These are phyloP conservation scores for Canavalia gladiata DNA, from an alignment of 306 rosid genomes.

Conservation along the genomic window DNA sequence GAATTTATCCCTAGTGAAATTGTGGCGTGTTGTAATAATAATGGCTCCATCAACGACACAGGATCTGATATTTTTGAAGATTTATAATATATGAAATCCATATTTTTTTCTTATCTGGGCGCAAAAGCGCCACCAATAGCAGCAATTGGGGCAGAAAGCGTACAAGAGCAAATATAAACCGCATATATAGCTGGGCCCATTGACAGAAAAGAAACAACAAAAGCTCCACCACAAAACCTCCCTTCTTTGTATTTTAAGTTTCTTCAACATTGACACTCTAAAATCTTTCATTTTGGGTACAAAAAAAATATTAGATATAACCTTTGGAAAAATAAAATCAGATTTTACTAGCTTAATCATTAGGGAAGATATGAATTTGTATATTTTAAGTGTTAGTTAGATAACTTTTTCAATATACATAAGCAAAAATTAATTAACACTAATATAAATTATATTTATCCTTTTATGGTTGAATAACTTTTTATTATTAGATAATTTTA, in stretches of 20 bases:
- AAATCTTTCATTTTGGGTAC: not conserved
- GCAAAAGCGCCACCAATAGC: not conserved
- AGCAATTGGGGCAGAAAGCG: not conserved
- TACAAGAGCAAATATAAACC: not conserved
- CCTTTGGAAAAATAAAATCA: not conserved
- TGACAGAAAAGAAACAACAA: not conserved
- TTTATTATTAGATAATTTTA: no score
- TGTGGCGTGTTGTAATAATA: not conserved
- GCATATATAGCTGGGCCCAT: not conserved
- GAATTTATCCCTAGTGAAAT: not conserved
- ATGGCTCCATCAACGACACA: not conserved
- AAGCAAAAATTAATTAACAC: not conserved
- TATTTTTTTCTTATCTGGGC: not conserved
- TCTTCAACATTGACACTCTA: not conserved
- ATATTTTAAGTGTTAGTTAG: not conserved
- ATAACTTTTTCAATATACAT: not conserved
- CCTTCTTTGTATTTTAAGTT: not conserved
- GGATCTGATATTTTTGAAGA: slow-evolving; percentile 32
- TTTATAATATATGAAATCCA: not conserved
- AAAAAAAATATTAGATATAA: not conserved
- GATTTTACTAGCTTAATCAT: not conserved
- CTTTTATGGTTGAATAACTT: no score
- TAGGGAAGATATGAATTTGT: not conserved
- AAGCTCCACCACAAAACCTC: slow-evolving; percentile 9
- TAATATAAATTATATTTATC: no score